phyloP scores from a whole-genome alignment of 2,329 filamentous ascomycete species.

The Pyricularia grisea region DNA sequence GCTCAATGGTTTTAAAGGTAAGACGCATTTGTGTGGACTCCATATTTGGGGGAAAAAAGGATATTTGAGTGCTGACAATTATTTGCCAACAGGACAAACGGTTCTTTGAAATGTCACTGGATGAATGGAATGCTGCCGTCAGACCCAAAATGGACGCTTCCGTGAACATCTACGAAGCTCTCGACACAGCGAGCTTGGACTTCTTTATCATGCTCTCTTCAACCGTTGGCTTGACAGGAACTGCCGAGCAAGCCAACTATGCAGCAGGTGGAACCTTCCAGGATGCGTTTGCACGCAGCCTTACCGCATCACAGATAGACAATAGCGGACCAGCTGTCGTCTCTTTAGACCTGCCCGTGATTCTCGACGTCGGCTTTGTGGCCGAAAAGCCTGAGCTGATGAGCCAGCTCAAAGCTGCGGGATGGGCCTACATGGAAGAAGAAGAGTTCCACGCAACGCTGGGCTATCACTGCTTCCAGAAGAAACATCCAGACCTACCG shows the following conservation, averaged over 20 bases:
- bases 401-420: slow-evolving; percentile 4
- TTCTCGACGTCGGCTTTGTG: slow-evolving; percentile 6
- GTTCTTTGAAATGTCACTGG: slow-evolving; percentile 4
- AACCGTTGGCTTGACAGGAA: slow-evolving; percentile 24
- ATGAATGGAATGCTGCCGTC: slow-evolving; percentile 3
- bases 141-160: slow-evolving; percentile 9
- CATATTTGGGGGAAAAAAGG: background rate
- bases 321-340: background rate
- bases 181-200: slow-evolving; percentile 13
- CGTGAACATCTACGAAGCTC: slow-evolving; percentile 13
- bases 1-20: slow-evolving; percentile 17
- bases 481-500: background rate
- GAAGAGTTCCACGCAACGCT: slow-evolving; percentile 8
- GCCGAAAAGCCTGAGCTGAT: slow-evolving; percentile 5
- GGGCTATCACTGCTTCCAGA: slow-evolving; percentile 1
- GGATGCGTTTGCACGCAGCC: slow-evolving; percentile 9
- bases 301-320: background rate
- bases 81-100: background rate
- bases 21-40: background rate
- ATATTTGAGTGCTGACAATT: background rate
- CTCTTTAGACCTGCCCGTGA: slow-evolving; percentile 4
- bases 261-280: slow-evolving; percentile 27
- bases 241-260: slow-evolving; percentile 27
- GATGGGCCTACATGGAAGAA: slow-evolving; percentile 9
- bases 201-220: slow-evolving; percentile 33